Evolutionary conservation across 2,329 filamentous ascomycete species (phyloP), one percentile per base, ranked within the genome.

Genomic region (Bipolaris oryzae): DNA sequence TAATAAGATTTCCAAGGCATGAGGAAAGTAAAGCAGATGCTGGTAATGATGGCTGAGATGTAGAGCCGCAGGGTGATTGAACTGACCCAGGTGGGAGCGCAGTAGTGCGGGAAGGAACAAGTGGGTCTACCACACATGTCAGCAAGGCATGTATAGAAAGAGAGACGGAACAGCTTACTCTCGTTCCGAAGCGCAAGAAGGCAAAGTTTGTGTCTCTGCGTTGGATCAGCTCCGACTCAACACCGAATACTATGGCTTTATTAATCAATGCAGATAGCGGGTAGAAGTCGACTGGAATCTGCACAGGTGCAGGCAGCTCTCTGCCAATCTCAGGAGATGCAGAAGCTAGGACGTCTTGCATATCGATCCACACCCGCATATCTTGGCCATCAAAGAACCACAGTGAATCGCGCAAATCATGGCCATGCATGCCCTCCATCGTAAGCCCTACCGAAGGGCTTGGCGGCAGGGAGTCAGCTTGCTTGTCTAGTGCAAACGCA

Each of bases 341-440:
- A 18, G 89, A 88, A 34, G 87, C 84, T 38, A 98, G 80, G 28
- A 98, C 87, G 58, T 95, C 91, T 63, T 92, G 87, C 38, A 96
- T 87, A 71, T 96, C 91, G 21, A 91, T 87, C 95, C 95, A 99
- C 3, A 91, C 85, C 63, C 92, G 90, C 64, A 98, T 85, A 62
- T 93, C 88, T 53, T 85, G 86, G 5, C 95, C 95, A 68, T 96
- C 92, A 76, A 97, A 98, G 43, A 92, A 87, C 95, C 95, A 99
- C 2, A 99, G 79, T 1, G 95, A 98, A 77, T 97, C 92, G 51
- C 87, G 85, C 38, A 99, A 78, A 63, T 86, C 84, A 61, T 85
- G 77, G 50, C 79, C 80, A 55, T 81, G 76, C 42, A 80, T 74
- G 52, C 76, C 76, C 46, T 76, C 79, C 55, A 81, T 75, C 18